Evolutionary conservation across 768 basidiomycete species (phyloP).

Genomic region (Phaeotremella fagi): DNA sequence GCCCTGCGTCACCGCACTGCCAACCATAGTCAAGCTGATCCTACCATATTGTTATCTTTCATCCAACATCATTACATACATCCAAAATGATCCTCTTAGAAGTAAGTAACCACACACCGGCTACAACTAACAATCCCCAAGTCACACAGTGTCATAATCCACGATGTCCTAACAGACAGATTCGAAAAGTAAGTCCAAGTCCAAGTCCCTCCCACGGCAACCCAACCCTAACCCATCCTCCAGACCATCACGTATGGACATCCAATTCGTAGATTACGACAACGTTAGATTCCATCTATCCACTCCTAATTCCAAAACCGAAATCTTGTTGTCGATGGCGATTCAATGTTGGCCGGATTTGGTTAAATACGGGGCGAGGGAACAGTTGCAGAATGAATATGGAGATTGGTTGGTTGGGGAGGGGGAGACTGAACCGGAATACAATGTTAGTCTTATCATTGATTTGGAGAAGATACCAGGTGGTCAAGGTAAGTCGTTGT

Average conservation of each 20-base stretch:
- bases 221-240: slow-evolving; percentile 11
- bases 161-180: slow-evolving; percentile 81
- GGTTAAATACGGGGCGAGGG: slow-evolving; percentile 74
- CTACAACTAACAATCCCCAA: slow-evolving; percentile 10
- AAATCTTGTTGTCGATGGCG: slow-evolving; percentile 85
- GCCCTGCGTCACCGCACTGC: slow-evolving; percentile 6
- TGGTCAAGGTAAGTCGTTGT: slow-evolving; percentile 63
- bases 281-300: slow-evolving; percentile 90
- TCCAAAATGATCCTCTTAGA: slow-evolving; percentile 75
- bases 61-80: neutral
- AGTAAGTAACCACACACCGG: slow-evolving; percentile 52
- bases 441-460: slow-evolving; percentile 78
- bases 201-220: neutral
- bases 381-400: slow-evolving; percentile 77
- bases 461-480: slow-evolving; percentile 79
- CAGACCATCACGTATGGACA: slow-evolving; percentile 86
- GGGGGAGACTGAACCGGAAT: slow-evolving; percentile 72
- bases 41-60: neutral
- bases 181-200: slow-evolving; percentile 64
- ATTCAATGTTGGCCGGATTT: slow-evolving; percentile 97
- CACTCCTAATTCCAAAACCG: slow-evolving; percentile 73
- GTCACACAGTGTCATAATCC: slow-evolving; percentile 90
- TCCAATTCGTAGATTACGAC: slow-evolving; percentile 97
- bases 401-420: slow-evolving; percentile 58
- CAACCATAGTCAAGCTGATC: too few relatives aligned